Percentiles rank a stretch among this genome's conserved stretches.
Conservation (phyloP, 805 yeast genomes). For the Cyberlindnera galapagoensis region DNA sequence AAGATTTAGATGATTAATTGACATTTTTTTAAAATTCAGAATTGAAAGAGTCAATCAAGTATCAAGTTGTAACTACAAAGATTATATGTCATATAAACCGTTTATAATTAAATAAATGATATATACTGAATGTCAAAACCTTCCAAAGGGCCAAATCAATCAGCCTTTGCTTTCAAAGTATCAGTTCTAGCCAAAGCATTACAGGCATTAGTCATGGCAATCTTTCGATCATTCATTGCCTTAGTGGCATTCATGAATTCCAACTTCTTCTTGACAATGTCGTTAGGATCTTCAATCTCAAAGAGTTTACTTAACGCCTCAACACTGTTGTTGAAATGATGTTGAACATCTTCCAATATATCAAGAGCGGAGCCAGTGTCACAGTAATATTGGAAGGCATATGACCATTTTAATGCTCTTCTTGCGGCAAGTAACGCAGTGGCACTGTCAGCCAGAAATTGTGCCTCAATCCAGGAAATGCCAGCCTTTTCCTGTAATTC, state of each 20-base stretch:
- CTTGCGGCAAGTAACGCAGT: slow-evolving; percentile 61
- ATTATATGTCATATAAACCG: no score
- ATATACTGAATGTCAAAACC: no score
- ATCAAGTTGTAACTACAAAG: neutral
- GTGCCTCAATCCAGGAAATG: slow-evolving; percentile 83
- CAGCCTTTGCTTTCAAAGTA: no score
- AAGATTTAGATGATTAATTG: slow-evolving; percentile 57
- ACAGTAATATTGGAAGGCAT: slow-evolving; percentile 70
- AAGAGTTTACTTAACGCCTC: slow-evolving; percentile 63
- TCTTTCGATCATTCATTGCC: slow-evolving; percentile 29
- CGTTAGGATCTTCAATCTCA: slow-evolving; percentile 32
- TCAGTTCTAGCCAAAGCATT: no score
- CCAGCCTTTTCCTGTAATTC: slow-evolving; percentile 57
- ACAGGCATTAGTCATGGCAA: slow-evolving; percentile 29
- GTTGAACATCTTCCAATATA: slow-evolving; percentile 68
- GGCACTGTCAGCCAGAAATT: slow-evolving; percentile 71
- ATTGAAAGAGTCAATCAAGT: no score
- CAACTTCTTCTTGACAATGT: slow-evolving; percentile 28
- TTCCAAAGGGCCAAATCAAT: no score
- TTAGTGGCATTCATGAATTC: slow-evolving; percentile 33
- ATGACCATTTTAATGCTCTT: slow-evolving; percentile 83
- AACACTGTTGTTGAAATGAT: slow-evolving; percentile 53
- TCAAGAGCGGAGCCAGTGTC: slow-evolving; percentile 45
- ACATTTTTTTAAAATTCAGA: neutral
- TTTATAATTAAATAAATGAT: no score